Percentiles rank a stretch among this genome's conserved stretches.
Conservation (phyloP, 164 flowering plant genomes). For the Warburgia ugandensis region DNA sequence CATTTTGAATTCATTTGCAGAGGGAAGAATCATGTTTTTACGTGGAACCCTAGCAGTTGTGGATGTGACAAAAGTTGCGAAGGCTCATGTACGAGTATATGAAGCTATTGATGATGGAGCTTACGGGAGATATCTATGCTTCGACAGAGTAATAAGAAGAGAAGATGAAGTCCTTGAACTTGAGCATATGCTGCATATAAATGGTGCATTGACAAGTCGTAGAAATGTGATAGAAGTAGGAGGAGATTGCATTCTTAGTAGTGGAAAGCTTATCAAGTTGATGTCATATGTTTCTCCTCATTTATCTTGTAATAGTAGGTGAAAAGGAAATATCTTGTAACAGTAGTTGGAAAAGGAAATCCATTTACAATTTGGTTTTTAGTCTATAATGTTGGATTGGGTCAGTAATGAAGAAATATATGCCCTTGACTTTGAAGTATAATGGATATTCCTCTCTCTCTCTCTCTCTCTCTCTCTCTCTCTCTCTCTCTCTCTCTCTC, state of each 20-base stretch:
- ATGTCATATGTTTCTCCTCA: background rate
- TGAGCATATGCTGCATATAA: conserved; percentile 12
- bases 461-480: too few species aligned
- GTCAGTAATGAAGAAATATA: too few species aligned
- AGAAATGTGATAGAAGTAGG: conserved; percentile 8
- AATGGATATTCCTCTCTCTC: too few species aligned
- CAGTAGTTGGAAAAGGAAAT: too few species aligned
- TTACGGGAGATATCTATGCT: conserved; percentile 29
- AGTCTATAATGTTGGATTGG: too few species aligned
- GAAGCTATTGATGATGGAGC: conserved; percentile 39
- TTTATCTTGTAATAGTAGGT: background rate
- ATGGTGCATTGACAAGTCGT: conserved; percentile 7
- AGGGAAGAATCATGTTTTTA: conserved; percentile 17
- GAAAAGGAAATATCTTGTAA: too few species aligned
- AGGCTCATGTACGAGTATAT: conserved; percentile 27
- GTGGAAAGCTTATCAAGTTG: conserved; percentile 20
- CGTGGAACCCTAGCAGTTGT: conserved; percentile 24
- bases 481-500: too few species aligned
- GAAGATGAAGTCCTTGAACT: conserved; percentile 25
- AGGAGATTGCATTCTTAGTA: conserved; percentile 14
- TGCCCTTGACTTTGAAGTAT: too few species aligned
- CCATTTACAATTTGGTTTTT: too few species aligned
- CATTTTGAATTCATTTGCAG: background rate
- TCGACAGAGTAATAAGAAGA: conserved; percentile 15
- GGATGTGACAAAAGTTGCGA: conserved; percentile 23